phyloP scores from a whole-genome alignment of 208 protist species.

The Acanthamoeba triangularis region DNA sequence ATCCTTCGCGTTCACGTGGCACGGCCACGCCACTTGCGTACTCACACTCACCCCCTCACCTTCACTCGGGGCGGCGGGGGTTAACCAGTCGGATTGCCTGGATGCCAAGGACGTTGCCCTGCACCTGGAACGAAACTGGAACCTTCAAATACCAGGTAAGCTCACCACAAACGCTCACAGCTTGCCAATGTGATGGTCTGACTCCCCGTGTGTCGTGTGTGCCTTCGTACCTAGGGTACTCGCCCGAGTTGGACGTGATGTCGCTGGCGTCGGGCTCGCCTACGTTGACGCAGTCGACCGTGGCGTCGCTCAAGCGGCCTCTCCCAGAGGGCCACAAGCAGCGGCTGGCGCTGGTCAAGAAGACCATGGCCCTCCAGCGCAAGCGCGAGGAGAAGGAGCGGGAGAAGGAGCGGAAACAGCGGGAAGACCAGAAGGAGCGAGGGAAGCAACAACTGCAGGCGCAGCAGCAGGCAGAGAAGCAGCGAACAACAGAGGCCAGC shows the following conservation, averaged over 20 bases:
- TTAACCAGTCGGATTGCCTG: slow-evolving; percentile 33
- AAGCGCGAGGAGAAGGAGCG: slow-evolving; percentile 36
- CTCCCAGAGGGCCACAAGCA: slow-evolving; percentile 55
- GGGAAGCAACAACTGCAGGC: too few species aligned
- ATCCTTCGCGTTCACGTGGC: too few species aligned
- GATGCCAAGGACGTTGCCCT: slow-evolving; percentile 66
- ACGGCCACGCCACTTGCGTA: too few species aligned
- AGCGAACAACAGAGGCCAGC: not conserved
- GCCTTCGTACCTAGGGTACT: not conserved
- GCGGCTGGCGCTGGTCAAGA: slow-evolving; percentile 49
- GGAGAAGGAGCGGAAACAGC: not conserved
- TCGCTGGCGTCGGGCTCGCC: not conserved
- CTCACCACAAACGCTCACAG: not conserved
- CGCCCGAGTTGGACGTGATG: slow-evolving; percentile 29
- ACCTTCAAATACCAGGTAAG: slow-evolving; percentile 12
- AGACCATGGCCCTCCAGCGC: slow-evolving; percentile 31
- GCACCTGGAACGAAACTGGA: slow-evolving; percentile 54
- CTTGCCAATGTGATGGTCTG: not conserved
- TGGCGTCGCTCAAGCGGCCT: not conserved
- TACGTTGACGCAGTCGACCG: not conserved
- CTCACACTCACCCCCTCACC: not conserved
- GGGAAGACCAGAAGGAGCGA: not conserved
- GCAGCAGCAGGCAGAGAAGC: too few species aligned
- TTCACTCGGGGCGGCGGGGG: not conserved
- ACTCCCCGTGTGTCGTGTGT: too few species aligned